Conservation (phyloP, 2,329 filamentous ascomycete genomes). For the Fusarium pininemorale region DNA sequence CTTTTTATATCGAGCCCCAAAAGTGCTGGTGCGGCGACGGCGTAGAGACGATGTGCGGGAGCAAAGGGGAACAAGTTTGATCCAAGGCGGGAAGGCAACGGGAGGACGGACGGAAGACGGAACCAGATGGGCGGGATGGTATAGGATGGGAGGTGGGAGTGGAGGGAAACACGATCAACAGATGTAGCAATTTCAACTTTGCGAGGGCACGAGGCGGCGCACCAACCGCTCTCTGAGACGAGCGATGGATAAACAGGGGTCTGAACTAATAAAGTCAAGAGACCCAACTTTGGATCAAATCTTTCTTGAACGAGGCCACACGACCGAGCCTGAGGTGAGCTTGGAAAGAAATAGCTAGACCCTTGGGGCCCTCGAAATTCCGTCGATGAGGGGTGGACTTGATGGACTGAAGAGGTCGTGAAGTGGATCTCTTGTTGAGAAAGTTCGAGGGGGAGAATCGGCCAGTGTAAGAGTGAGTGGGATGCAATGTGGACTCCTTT, state of each 20-base stretch:
- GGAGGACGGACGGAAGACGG: conserved; percentile 40
- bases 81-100: conserved; percentile 38
- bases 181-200: conserved; percentile 34
- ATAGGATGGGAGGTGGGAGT: conserved; percentile 30
- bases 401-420: conserved; percentile 19
- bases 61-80: conserved; percentile 37
- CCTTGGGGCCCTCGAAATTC: conserved; percentile 23
- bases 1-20: conserved; percentile 20
- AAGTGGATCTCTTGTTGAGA: conserved; percentile 27
- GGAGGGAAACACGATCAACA: conserved; percentile 37
- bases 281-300: conserved; percentile 3
- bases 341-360: conserved; percentile 16
- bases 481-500: conserved; percentile 34
- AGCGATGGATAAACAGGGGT: conserved; percentile 24
- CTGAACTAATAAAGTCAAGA: conserved; percentile 14
- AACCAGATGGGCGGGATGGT: conserved; percentile 36
- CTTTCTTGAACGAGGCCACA: conserved; percentile 5
- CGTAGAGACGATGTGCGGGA: conserved; percentile 38
- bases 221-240: conserved; percentile 34
- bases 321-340: background rate
- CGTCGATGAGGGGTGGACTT: conserved; percentile 29
- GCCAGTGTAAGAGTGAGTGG: conserved; percentile 36
- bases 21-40: conserved; percentile 37
- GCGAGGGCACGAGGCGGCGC: conserved; percentile 35
- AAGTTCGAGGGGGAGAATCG: conserved; percentile 22